Base-by-base conservation (phyloP, 305 asterid species). In the Solanum hybrid region DNA sequence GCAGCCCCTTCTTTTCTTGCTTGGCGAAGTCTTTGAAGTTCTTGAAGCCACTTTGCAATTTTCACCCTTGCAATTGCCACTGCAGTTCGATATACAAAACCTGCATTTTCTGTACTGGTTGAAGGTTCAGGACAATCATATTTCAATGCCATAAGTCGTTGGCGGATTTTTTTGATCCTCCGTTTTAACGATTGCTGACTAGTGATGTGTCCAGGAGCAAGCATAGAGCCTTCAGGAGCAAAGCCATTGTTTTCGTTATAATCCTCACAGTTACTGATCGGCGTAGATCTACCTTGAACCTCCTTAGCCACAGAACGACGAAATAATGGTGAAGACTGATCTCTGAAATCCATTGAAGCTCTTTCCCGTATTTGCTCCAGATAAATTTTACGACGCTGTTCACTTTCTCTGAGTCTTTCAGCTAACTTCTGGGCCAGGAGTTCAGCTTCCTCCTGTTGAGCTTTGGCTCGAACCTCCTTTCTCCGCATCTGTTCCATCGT, bases 271-370 rank as follows among this genome's bases (percentile, higher is more conserved):
- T 90, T 93, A 89, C 92, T 90, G 90, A 83, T 91, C 14, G 95
- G 88, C 33, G 92, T 90, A 26, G 94, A 90, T 92, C 95, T 95
- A 89, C 93, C 96, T 91, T 91, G 98, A 83, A 92, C 95, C 84
- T 97, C 99, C 95, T 96, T 96, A 92, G 93, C 93, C 24, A 93
- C 45, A 90, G 95, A 90, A 68, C 99, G 99, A 39, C 99, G 94
- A 91, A 97, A 91, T 91, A 97, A 93, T 91, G 99, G 99, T 61
- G 99, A 97, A 90, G 99, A 94, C 92, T 97, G 99, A 94, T 98
- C 99, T 94, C 99, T 95, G 90, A 97, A 97, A 93, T 97, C 99
- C 99, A 97, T 98, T 76, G 99, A 96, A 13, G 99, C 99, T 91
- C 94, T 95, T 94, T 98, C 99, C 72, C 99, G 96, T 89, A 98